Base-by-base conservation (phyloP, 495 filamentous ascomycete species). In the Platismatia glauca region DNA sequence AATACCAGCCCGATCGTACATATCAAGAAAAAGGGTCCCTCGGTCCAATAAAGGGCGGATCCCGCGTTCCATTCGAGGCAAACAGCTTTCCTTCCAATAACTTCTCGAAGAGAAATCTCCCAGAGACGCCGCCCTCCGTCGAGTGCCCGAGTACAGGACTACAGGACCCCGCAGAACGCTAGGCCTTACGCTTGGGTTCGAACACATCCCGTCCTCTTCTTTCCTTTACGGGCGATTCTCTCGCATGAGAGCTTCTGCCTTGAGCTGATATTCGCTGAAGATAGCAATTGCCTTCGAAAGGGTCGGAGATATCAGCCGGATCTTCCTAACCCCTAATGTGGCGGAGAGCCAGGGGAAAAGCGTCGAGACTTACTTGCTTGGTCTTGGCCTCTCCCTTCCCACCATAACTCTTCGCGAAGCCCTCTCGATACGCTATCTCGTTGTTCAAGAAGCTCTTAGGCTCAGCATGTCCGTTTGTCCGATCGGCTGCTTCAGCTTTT, bases 181-280 rank as follows among this genome's bases (percentile, higher is more conserved):
- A n/a, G n/a, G n/a, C n/a, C n/a, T n/a, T n/a, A n/a, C n/a, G n/a
- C n/a, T n/a, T n/a, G n/a, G n/a, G n/a, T n/a, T n/a, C n/a, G 6
- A 41, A 41, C 39, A 41, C 15, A 16, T 41, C 15, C 27, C 33
- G 9, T 2, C 55, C 9, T 37, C 34, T 37, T 4, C 34, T 11
- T 24, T 24, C 7, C 34, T 41, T 9, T 18, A 22, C 18, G 24
- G 12, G n/a, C 34, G 41, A 13, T 65, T 57, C 24, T 65, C 35
- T 66, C 67, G 64, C 67, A 80, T 76, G 34, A 83, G 58, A 35
- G 64, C 69, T 64, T 83, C 81, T 22, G 85, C 55, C 57, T 72
- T 76, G 44, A 81, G 74, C 66, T 87, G 84, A 74, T 82, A 81
- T 22, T 83, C 78, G 24, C 77, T 79, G 70, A 87, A 86, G 37